Conservation (phyloP, 1,139 yeast species). For the Blastobotrys capitulatus region DNA sequence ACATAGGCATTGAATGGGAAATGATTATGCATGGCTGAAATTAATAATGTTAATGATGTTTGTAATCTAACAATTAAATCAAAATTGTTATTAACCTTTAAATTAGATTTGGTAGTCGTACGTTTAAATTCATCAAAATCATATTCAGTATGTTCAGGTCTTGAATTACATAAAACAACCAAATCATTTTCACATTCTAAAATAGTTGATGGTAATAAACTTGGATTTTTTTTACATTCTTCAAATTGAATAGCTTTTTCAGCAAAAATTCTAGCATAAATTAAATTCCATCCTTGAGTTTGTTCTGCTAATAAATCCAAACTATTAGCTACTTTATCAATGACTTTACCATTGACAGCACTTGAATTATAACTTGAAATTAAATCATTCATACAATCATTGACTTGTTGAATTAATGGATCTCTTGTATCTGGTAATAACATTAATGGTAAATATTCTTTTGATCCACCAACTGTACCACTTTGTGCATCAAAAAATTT, state of each 20-base stretch:
- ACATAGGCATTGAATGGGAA: conserved; percentile 21
- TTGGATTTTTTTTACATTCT: neutral
- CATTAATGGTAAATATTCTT: conserved; percentile 29
- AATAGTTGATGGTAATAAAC: conserved; percentile 17
- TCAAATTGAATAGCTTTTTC: conserved; percentile 17
- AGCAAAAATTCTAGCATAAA: conserved; percentile 20
- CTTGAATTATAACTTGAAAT: conserved; percentile 27
- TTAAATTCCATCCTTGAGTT: conserved; percentile 16
- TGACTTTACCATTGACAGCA: conserved; percentile 25
- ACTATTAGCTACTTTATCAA: conserved; percentile 17
- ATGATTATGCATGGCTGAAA: conserved; percentile 25
- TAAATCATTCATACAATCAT: conserved; percentile 28
- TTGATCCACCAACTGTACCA: conserved; percentile 25
- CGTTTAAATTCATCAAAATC: neutral
- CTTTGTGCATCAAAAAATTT: conserved; percentile 28
- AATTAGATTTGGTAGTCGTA: neutral
- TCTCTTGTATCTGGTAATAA: conserved; percentile 27
- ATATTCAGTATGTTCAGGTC: neutral
- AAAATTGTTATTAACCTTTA: neutral
- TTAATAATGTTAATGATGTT: conserved; percentile 23
- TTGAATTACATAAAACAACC: conserved; percentile 20
- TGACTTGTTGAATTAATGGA: conserved; percentile 22
- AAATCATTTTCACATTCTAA: conserved; percentile 22
- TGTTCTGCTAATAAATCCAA: conserved; percentile 4
- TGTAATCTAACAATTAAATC: conserved; percentile 21